Evolutionary conservation across 352 stramenopile genomes (phyloP).

Genomic region (Globisporangium takayamanum): DNA sequence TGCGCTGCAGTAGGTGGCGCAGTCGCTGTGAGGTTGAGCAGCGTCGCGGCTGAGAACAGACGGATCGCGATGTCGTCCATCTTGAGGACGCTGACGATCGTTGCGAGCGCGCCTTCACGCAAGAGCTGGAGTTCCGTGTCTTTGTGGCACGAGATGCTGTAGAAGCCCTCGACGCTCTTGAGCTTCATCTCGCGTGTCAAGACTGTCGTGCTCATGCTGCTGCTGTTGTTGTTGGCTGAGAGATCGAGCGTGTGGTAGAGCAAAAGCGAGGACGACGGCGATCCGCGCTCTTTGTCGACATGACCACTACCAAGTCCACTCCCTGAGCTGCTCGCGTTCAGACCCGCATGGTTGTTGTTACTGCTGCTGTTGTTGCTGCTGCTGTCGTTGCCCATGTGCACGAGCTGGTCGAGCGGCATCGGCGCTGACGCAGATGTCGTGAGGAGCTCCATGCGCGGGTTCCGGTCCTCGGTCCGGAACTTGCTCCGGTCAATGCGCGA

Average conservation of each 20-base stretch:
- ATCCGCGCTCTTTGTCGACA: conserved; percentile 4
- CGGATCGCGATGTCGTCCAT: conserved; percentile 60
- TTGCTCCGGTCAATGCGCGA: conserved; percentile 71
- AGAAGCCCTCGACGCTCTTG: conserved; percentile 68
- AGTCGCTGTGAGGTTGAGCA: conserved; percentile 59
- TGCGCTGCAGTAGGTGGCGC: conserved; percentile 4
- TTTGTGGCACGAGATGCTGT: conserved; percentile 70
- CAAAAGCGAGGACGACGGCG: conserved; percentile 7
- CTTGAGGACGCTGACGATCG: conserved; percentile 57
- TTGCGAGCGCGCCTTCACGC: conserved; percentile 52
- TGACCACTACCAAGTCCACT: no score
- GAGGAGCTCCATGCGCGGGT: conserved; percentile 50
- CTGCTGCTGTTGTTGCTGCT: conserved; percentile 1
- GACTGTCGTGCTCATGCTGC: conserved; percentile 17
- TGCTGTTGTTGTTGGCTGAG: conserved; percentile 2
- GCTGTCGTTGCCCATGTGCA: conserved; percentile 26
- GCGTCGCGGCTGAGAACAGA: conserved; percentile 56
- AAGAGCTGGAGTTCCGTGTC: conserved; percentile 76
- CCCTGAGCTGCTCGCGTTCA: no score
- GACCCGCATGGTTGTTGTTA: no score
- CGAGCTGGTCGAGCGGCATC: conserved; percentile 40
- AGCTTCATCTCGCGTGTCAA: conserved; percentile 69
- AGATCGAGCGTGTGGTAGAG: conserved; percentile 23
- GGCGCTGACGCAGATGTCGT: conserved; percentile 32
- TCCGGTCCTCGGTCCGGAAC: conserved; percentile 47